These are phyloP conservation scores for Gentiana dahurica DNA, from an alignment of 257 asterid species.

Conservation along the genomic window DNA sequence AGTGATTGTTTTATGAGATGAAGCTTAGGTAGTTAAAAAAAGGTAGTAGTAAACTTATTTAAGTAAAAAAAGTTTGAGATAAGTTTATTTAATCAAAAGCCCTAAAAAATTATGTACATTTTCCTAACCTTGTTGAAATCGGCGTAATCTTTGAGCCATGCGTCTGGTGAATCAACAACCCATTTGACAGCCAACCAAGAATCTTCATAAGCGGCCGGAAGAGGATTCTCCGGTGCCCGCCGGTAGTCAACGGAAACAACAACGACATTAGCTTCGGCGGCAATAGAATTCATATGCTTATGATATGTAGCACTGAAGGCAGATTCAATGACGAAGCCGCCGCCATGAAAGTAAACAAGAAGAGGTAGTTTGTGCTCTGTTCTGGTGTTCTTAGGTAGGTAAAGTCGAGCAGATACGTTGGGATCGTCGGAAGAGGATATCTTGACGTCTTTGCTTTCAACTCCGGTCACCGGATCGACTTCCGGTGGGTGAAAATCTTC, in stretches of 20 bases:
- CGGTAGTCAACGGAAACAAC: constrained; percentile 62
- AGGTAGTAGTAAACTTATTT: too few species aligned
- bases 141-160: constrained; percentile 45
- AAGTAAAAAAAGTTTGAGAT: too few species aligned
- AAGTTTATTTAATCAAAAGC: too few species aligned
- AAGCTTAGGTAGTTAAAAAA: too few species aligned
- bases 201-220: constrained; percentile 72
- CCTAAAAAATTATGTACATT: too few species aligned
- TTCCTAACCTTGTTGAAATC: constrained; percentile 21
- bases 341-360: constrained; percentile 74
- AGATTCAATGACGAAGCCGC: constrained; percentile 47
- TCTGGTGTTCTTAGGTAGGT: constrained; percentile 33
- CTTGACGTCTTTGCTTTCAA: constrained; percentile 40
- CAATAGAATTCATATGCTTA: constrained; percentile 28
- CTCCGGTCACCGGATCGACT: constrained; percentile 31
- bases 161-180: constrained; percentile 38
- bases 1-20: too few species aligned
- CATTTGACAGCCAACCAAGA: constrained; percentile 45
- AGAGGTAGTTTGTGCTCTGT: constrained; percentile 38
- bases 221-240: constrained; percentile 52
- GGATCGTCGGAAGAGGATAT: constrained; percentile 27
- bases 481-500: constrained; percentile 37
- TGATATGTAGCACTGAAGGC: constrained; percentile 50
- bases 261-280: constrained; percentile 35
- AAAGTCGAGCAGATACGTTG: constrained; percentile 38